These are phyloP conservation scores for Cladosporium colombiae DNA, from an alignment of 2,329 filamentous ascomycete species.

Conservation along the genomic window DNA sequence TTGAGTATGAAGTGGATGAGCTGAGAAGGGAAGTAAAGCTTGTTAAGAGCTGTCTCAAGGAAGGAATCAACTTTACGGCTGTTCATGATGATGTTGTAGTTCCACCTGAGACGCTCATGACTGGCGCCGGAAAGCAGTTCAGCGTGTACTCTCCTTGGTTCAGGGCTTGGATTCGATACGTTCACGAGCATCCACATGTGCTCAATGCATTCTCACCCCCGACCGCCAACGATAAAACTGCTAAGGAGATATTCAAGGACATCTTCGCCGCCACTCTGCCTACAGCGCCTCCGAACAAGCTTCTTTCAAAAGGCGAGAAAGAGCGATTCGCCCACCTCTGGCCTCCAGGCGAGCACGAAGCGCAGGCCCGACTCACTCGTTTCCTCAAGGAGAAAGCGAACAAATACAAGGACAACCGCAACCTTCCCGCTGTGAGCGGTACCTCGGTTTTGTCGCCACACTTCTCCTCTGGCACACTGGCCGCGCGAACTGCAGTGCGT, in stretches of 20 bases:
- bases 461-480: slow-evolving; percentile 67
- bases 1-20: slow-evolving; percentile 92
- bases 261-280: slow-evolving; percentile 66
- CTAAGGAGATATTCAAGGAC: slow-evolving; percentile 51
- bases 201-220: slow-evolving; percentile 64
- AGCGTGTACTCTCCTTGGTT: slow-evolving; percentile 85
- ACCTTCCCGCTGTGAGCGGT: slow-evolving; percentile 61
- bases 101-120: slow-evolving; percentile 67
- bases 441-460: slow-evolving; percentile 75
- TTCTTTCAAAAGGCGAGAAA: slow-evolving; percentile 59
- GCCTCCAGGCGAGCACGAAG: slow-evolving; percentile 76
- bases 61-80: slow-evolving; percentile 68
- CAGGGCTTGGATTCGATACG: slow-evolving; percentile 69
- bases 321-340: slow-evolving; percentile 61
- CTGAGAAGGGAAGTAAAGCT: slow-evolving; percentile 72
- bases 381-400: slow-evolving; percentile 67
- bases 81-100: slow-evolving; percentile 84
- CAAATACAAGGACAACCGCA: slow-evolving; percentile 65
- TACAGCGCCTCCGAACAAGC: slow-evolving; percentile 63
- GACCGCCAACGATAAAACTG: slow-evolving; percentile 52
- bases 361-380: slow-evolving; percentile 60
- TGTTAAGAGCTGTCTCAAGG: slow-evolving; percentile 60
- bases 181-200: slow-evolving; percentile 69
- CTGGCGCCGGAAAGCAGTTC: slow-evolving; percentile 73
- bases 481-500: slow-evolving; percentile 66